phyloP scores from a whole-genome alignment of 1,139 yeast genomes.

The Citeromyces hawaiiensis region DNA sequence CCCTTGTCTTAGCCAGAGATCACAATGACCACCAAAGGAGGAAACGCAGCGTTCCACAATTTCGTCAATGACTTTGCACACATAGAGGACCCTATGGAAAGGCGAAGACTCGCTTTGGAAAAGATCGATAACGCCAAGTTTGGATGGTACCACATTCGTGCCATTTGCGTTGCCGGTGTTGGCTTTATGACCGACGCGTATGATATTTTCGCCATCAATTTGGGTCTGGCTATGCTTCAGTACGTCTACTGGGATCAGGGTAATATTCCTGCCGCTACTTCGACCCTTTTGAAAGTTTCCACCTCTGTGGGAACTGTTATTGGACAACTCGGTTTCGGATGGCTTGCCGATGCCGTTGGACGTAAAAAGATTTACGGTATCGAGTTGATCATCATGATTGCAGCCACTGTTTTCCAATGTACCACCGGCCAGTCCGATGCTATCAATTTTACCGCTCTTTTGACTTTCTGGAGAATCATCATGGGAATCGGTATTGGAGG shows the following conservation, averaged over 20 bases:
- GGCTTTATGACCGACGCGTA: constrained; percentile 90
- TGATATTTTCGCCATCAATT: constrained; percentile 80
- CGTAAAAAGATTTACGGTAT: constrained; percentile 81
- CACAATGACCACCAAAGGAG: constrained; percentile 37
- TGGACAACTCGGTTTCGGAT: constrained; percentile 84
- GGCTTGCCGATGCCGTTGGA: constrained; percentile 74
- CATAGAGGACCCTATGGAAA: constrained; percentile 75
- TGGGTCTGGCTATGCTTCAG: constrained; percentile 64
- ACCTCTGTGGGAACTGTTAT: constrained; percentile 91
- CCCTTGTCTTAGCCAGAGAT: not conserved
- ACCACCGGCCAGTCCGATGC: constrained; percentile 57
- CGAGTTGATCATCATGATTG: constrained; percentile 73
- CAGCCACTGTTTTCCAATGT: constrained; percentile 72
- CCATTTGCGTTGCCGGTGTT: constrained; percentile 85
- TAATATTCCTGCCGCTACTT: constrained; percentile 50
- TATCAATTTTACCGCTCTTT: constrained; percentile 55
- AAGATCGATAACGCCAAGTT: constrained; percentile 76
- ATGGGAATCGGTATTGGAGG: constrained; percentile 99
- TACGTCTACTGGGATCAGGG: constrained; percentile 60
- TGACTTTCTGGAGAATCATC: constrained; percentile 64
- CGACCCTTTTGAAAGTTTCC: constrained; percentile 69
- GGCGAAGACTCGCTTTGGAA: constrained; percentile 81
- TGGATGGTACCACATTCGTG: constrained; percentile 82
- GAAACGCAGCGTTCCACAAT: constrained; percentile 86
- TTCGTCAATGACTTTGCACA: constrained; percentile 74